Percentiles rank a stretch among this genome's conserved stretches.
Evolutionary conservation across 2,329 filamentous ascomycete genomes (phyloP).

Genomic region (Colletotrichum sp.): DNA sequence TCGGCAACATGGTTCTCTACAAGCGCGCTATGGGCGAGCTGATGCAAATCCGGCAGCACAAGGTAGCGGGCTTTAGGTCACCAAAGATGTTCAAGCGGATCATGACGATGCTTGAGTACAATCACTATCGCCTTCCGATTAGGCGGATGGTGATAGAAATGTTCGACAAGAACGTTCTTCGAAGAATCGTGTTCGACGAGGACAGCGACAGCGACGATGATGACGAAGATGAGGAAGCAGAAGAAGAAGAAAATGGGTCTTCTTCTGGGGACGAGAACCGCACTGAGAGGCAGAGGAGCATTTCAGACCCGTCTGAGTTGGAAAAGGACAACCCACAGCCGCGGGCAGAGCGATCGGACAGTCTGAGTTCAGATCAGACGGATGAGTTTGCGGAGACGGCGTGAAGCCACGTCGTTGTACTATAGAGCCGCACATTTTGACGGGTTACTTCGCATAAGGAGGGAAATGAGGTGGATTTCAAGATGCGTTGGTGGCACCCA

Average conservation of each 20-base stretch:
- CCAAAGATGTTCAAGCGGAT: conserved; percentile 83
- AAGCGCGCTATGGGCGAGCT: conserved; percentile 87
- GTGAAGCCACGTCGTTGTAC: neutral
- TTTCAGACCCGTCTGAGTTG: conserved; percentile 39
- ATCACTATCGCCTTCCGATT: conserved; percentile 86
- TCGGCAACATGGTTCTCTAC: conserved; percentile 92
- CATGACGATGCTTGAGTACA: conserved; percentile 83
- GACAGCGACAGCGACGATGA: conserved; percentile 73
- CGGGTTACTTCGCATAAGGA: neutral
- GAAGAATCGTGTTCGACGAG: conserved; percentile 83
- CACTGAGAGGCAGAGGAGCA: conserved; percentile 63
- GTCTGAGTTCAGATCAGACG: conserved; percentile 1
- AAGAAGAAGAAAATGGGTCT: conserved; percentile 52
- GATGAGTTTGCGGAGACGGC: conserved; percentile 5
- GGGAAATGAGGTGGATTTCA: neutral
- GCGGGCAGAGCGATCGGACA: conserved; percentile 3
- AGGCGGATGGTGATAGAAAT: conserved; percentile 91
- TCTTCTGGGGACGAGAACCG: conserved; percentile 54
- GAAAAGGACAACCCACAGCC: neutral
- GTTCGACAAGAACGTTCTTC: conserved; percentile 89
- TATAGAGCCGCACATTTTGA: neutral
- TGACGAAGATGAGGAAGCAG: conserved; percentile 36
- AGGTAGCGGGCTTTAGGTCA: conserved; percentile 76
- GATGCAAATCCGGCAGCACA: conserved; percentile 77
- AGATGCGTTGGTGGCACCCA: neutral